Base-by-base conservation (phyloP, 306 rosid species). In the Astragalus glycyphyllos region DNA sequence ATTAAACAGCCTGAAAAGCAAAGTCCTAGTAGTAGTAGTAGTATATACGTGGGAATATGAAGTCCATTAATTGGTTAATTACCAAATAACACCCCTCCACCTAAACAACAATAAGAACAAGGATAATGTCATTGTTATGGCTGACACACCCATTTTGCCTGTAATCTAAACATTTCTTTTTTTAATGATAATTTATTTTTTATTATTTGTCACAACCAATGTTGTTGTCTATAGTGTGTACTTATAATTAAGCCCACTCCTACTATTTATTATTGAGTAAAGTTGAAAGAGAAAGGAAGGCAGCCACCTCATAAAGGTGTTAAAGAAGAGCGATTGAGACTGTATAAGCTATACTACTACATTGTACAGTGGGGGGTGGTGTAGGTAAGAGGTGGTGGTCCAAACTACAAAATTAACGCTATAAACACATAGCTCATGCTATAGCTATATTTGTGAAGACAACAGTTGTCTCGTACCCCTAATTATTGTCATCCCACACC, bases 371-470 rank as follows among this genome's bases (percentile, higher is more conserved):
- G 41, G 63, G 41, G 63, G 58, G 70, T 17, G 16, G 76, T 65
- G 71, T 66, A 51, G 67, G 72, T 68, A 59, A 76, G 70, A 50
- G n/a, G 66, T 20, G 77, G 84, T 69, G 81, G 83, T 77, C 81
- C 77, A 55, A 64, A 65, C 77, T 70, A 2, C 65, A 44, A 59
- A 58, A 65, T 9, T 40, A 40, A 40, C 45, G 34, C 78, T 71
- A 42, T 41, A 35, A 7, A 55, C 17, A 65, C 11, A 20, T 79
- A 57, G 84, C 68, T 46, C 58, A 69, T 74, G 77, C 80, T 70
- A 68, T 76, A 75, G 78, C 84, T 65, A 81, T 64, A 81, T 76
- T 76, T 81, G 84, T 34, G 79, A 71, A 65, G 75, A 71, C 79
- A 76, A 81, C 78, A 76, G 63, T 81, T 71, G 4, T 75, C 12